A percentile compares a stretch with the other conserved stretches of the same genome.
Evolutionary conservation across 2,329 filamentous ascomycete species (phyloP).

Genomic region (Aspergillus jensenii): DNA sequence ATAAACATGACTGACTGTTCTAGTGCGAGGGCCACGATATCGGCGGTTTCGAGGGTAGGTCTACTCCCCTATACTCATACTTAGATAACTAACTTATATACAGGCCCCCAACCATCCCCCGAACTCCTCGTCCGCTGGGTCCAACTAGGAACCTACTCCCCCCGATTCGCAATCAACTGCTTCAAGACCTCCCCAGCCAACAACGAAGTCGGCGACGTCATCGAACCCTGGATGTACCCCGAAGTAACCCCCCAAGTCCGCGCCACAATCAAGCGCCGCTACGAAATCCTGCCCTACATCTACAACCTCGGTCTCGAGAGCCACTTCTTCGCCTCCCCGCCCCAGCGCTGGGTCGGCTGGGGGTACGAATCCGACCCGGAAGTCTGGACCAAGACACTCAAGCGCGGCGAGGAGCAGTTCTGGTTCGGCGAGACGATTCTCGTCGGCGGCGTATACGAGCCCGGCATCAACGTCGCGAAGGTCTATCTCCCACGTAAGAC

Average conservation of each 20-base stretch:
- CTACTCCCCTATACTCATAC: too few species aligned
- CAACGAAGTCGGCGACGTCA: constrained; percentile 68
- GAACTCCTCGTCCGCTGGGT: constrained; percentile 73
- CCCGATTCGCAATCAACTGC: constrained; percentile 74
- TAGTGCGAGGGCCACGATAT: constrained; percentile 72
- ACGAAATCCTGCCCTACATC: constrained; percentile 70
- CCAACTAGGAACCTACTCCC: constrained; percentile 68
- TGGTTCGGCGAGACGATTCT: constrained; percentile 69
- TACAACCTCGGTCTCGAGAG: constrained; percentile 65
- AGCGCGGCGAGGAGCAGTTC: constrained; percentile 67
- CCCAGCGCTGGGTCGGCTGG: constrained; percentile 73
- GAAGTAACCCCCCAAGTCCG: constrained; percentile 64
- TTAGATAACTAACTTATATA: too few species aligned
- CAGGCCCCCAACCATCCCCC: constrained; percentile 66
- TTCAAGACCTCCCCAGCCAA: constrained; percentile 70
- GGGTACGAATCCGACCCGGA: constrained; percentile 66
- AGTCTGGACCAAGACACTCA: constrained; percentile 63
- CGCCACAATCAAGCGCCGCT: constrained; percentile 66
- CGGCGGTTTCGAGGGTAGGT: constrained; percentile 62
- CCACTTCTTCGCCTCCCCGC: constrained; percentile 61
- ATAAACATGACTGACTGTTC: background rate
- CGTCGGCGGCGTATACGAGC: constrained; percentile 66
- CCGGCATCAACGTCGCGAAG: constrained; percentile 53
- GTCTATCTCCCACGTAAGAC: constrained; percentile 61
- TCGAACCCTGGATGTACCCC: constrained; percentile 77